Evolutionary conservation across 441 rosid genomes (phyloP).

Genomic region (Macaranga tanarius): DNA sequence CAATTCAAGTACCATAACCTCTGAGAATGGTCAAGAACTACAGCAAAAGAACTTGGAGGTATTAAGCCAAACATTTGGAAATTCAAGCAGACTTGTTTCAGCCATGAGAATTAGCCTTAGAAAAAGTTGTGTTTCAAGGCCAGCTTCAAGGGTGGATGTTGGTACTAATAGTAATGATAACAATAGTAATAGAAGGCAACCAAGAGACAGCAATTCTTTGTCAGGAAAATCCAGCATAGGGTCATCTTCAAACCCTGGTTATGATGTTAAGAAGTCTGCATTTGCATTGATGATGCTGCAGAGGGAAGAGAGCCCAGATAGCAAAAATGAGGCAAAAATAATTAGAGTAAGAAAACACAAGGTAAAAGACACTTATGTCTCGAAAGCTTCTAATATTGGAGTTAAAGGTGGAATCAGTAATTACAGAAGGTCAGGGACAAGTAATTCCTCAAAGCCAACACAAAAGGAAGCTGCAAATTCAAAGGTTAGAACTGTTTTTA

Average conservation of each 20-base stretch:
- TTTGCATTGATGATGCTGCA: slow-evolving; percentile 20
- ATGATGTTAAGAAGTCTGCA: slow-evolving; percentile 22
- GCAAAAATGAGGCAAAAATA: slow-evolving; percentile 34
- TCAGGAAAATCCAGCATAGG: slow-evolving; percentile 57
- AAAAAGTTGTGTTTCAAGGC: slow-evolving; percentile 50
- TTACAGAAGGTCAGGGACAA: slow-evolving; percentile 20
- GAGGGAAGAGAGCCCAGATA: slow-evolving; percentile 39
- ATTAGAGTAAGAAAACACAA: slow-evolving; percentile 28
- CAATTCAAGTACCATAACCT: slow-evolving; percentile 39
- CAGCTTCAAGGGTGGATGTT: slow-evolving; percentile 44
- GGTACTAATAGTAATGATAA: neutral
- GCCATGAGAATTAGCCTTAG: slow-evolving; percentile 42
- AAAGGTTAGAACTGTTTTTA: slow-evolving; percentile 33
- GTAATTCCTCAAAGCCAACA: slow-evolving; percentile 22
- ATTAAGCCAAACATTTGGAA: slow-evolving; percentile 39
- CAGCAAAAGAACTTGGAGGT: slow-evolving; percentile 28
- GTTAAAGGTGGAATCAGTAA: slow-evolving; percentile 19
- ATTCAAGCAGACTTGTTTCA: slow-evolving; percentile 38
- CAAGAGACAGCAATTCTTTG: slow-evolving; percentile 39
- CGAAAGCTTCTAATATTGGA: slow-evolving; percentile 27
- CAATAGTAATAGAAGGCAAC: slow-evolving; percentile 16
- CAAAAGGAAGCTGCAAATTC: slow-evolving; percentile 31
- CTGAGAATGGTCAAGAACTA: slow-evolving; percentile 33
- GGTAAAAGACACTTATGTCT: slow-evolving; percentile 24
- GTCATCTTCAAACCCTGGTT: slow-evolving; percentile 40